Conservation (phyloP, 805 yeast genomes). For the Wickerhamomyces chaumierensis region DNA sequence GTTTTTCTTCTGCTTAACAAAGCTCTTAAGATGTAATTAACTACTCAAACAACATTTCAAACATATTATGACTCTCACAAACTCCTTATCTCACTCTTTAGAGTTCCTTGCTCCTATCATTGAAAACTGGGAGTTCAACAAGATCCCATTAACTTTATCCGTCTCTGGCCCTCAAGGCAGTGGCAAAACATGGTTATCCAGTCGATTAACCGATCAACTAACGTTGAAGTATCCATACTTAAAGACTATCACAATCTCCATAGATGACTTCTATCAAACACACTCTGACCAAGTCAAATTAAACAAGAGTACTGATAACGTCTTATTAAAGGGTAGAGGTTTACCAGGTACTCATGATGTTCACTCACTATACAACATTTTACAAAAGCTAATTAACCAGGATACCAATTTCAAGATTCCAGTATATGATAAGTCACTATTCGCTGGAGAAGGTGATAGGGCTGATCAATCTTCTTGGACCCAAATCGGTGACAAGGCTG, state of each 20-base stretch:
- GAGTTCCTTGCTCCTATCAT: conserved; percentile 22
- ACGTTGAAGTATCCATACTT: conserved; percentile 23
- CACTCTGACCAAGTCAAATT: conserved; percentile 46
- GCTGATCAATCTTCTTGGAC: conserved; percentile 28
- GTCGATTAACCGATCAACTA: conserved; percentile 26
- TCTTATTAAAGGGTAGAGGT: conserved; percentile 68
- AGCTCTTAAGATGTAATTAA: too few species aligned
- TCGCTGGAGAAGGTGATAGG: conserved; percentile 75
- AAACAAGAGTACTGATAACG: conserved; percentile 33
- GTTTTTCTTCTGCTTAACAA: too few species aligned
- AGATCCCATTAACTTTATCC: conserved; percentile 30
- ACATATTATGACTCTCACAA: background rate
- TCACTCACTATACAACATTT: conserved; percentile 16
- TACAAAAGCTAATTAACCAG: conserved; percentile 21
- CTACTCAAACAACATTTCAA: too few species aligned
- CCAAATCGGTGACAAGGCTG: conserved; percentile 21
- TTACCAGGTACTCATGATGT: conserved; percentile 92
- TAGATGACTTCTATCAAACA: conserved; percentile 80
- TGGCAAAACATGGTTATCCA: conserved; percentile 55
- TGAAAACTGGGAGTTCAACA: conserved; percentile 16
- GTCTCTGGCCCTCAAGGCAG: conserved; percentile 59
- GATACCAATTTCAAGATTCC: conserved; percentile 36
- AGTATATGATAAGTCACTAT: conserved; percentile 64
- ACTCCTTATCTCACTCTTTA: background rate
- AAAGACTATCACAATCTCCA: conserved; percentile 42